These are phyloP conservation scores for Fusarium austroafricanum DNA, from an alignment of 2,329 filamentous ascomycete species.

Conservation along the genomic window DNA sequence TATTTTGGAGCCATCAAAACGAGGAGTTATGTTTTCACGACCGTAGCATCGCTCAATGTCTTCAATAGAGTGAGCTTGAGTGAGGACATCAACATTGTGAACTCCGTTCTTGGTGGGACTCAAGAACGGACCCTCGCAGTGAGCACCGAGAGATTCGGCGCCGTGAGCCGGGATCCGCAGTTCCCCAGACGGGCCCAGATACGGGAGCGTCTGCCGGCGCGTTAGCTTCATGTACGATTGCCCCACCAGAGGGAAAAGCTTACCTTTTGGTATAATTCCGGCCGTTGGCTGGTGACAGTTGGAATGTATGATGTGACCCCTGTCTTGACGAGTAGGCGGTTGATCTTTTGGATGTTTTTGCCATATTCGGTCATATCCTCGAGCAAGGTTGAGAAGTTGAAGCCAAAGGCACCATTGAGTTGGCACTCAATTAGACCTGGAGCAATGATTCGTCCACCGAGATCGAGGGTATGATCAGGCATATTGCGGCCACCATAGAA, in stretches of 20 bases:
- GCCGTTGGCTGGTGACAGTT: slow-evolving; percentile 82
- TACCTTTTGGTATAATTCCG: slow-evolving; percentile 85
- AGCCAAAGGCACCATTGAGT: slow-evolving; percentile 91
- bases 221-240: slow-evolving; percentile 40
- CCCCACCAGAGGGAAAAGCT: slow-evolving; percentile 34
- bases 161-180: slow-evolving; percentile 72
- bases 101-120: slow-evolving; percentile 86
- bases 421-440: slow-evolving; percentile 92
- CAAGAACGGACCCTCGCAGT: slow-evolving; percentile 92
- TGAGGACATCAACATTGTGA: slow-evolving; percentile 80
- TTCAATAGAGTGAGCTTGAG: slow-evolving; percentile 69
- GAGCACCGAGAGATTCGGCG: slow-evolving; percentile 87
- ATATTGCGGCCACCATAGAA: slow-evolving; percentile 76
- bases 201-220: slow-evolving; percentile 71
- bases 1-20: slow-evolving; percentile 50
- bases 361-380: slow-evolving; percentile 75
- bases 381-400: slow-evolving; percentile 88
- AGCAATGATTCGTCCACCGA: slow-evolving; percentile 83
- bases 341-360: slow-evolving; percentile 77
- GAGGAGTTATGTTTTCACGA: slow-evolving; percentile 68
- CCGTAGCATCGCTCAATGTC: slow-evolving; percentile 82
- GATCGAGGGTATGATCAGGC: slow-evolving; percentile 81
- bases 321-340: slow-evolving; percentile 77
- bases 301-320: slow-evolving; percentile 91
- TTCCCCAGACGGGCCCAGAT: slow-evolving; percentile 77